Evolutionary conservation across 2,329 filamentous ascomycete species (phyloP), one percentile per base, ranked within the genome.

Genomic region (Magnaporthiopsis poae): DNA sequence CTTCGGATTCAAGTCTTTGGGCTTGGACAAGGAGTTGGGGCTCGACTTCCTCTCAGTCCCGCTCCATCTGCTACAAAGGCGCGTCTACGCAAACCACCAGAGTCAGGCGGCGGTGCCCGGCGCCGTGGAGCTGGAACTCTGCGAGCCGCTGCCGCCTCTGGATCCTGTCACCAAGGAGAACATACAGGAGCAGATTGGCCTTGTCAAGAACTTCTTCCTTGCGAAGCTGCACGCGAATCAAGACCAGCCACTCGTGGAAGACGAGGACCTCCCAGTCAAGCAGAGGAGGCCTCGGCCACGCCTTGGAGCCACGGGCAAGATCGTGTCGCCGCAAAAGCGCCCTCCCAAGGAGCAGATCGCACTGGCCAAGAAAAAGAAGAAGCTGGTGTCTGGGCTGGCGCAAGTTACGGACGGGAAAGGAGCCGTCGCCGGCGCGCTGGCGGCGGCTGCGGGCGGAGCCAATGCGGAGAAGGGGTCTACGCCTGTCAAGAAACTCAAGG

Each of bases 1-100:
- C 84, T 99, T 99, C 74, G 95, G 95, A 35, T 98, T 99, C 85
- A 93, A 92, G 75, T 93, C 96, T 68, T 86, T 99, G 62, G 95
- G 95, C 61, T 84, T 99, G 67, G 92, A 96, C 73, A 89, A 88
- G 71, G 95, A 99, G 75, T 90, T 98, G 74, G 93, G 93, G 25
- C 83, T 95, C 69, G 89, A 94, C 39, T 90, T 90, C 71, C 86
- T 98, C 68, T 93, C 91, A 65, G 95, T 99, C 52, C 95, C 96
- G 31, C 83, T 99, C 67, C 95, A 99, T 79, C 86, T 99, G 27
- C 85, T 99, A 35, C 95, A 98, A 75, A 92, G 91, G 71, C 88
- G 94, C 72, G 91, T 99, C 72, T 88, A 92, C 74, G 94, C 84
- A 73, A 90, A 91, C 67, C 93, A 91, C 76, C 90, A 95, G 76